A percentile compares a stretch with the other conserved stretches of the same genome.
These are phyloP conservation scores for Sclerotinia subarctica DNA, from an alignment of 2,329 filamentous ascomycete genomes.

Conservation along the genomic window DNA sequence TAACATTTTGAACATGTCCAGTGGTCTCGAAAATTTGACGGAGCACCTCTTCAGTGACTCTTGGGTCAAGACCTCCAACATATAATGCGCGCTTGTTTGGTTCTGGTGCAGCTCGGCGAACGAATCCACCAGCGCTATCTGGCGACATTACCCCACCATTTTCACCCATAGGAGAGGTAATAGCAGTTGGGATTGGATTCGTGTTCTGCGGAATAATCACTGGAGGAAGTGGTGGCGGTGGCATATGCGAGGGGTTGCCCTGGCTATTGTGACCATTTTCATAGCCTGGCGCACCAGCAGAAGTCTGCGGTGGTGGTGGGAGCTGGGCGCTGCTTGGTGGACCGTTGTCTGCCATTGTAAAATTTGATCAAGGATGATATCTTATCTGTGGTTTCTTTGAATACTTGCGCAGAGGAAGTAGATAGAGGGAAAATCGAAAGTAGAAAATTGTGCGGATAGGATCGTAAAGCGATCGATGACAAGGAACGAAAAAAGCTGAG, in stretches of 20 bases:
- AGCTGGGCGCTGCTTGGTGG: slow-evolving; percentile 62
- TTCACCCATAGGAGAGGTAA: slow-evolving; percentile 77
- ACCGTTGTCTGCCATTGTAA: slow-evolving; percentile 74
- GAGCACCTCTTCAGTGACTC: slow-evolving; percentile 93
- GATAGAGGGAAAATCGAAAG: slow-evolving; percentile 27
- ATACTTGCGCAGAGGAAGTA: slow-evolving; percentile 27
- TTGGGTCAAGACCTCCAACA: slow-evolving; percentile 88
- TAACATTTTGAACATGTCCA: slow-evolving; percentile 96
- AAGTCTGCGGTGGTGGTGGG: slow-evolving; percentile 65
- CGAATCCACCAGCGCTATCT: slow-evolving; percentile 73
- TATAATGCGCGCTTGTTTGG: slow-evolving; percentile 98
- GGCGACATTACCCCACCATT: slow-evolving; percentile 76
- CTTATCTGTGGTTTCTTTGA: slow-evolving; percentile 24
- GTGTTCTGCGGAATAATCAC: slow-evolving; percentile 91
- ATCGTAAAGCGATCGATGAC: slow-evolving; percentile 27
- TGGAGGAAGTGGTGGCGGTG: slow-evolving; percentile 80
- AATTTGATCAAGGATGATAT: slow-evolving; percentile 28
- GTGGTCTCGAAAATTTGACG: slow-evolving; percentile 99
- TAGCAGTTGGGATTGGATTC: slow-evolving; percentile 89
- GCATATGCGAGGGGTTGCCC: slow-evolving; percentile 72
- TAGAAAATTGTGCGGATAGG: slow-evolving; percentile 28
- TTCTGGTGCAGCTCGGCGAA: slow-evolving; percentile 89
- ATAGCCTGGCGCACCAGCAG: slow-evolving; percentile 71
- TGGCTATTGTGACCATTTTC: slow-evolving; percentile 72
- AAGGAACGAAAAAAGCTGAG: slow-evolving; percentile 29